Conservation (phyloP, 371 early-diverging fungal species). For the Basidiobolus heterosporus region DNA sequence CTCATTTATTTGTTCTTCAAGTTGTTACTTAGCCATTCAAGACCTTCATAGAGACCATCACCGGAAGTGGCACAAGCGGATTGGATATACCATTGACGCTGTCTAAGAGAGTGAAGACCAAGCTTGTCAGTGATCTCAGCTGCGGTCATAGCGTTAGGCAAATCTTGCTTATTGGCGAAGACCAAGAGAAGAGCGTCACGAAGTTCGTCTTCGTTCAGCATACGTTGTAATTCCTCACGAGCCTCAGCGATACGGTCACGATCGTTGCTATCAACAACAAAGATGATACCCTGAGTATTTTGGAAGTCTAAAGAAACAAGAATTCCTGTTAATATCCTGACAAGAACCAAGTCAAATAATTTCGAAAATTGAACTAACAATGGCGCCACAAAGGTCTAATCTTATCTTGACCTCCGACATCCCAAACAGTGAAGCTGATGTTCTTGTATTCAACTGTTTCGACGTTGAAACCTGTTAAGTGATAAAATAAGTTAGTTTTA, state of each 20-base stretch:
- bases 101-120: constrained; percentile 60
- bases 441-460: constrained; percentile 95
- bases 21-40: constrained; percentile 55
- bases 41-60: constrained; percentile 89
- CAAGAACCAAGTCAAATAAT: constrained; percentile 3
- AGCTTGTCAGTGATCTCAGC: constrained; percentile 75
- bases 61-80: constrained; percentile 85
- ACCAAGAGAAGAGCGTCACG: constrained; percentile 66
- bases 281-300: constrained; percentile 84
- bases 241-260: constrained; percentile 78
- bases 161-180: constrained; percentile 85
- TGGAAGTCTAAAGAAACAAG: constrained; percentile 47
- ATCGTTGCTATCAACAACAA: constrained; percentile 89
- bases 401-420: constrained; percentile 94
- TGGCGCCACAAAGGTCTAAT: constrained; percentile 87
- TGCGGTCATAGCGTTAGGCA: constrained; percentile 73
- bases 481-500: not conserved
- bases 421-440: constrained; percentile 94
- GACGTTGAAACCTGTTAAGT: constrained; percentile 79
- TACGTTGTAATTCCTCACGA: constrained; percentile 68
- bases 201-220: constrained; percentile 79
- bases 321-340: too few species aligned
- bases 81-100: constrained; percentile 85
- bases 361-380: constrained; percentile 25
- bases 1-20: constrained; percentile 18